Evolutionary conservation across 176 grass and related monocot species (phyloP).

Genomic region (Oryza brachyantha): DNA sequence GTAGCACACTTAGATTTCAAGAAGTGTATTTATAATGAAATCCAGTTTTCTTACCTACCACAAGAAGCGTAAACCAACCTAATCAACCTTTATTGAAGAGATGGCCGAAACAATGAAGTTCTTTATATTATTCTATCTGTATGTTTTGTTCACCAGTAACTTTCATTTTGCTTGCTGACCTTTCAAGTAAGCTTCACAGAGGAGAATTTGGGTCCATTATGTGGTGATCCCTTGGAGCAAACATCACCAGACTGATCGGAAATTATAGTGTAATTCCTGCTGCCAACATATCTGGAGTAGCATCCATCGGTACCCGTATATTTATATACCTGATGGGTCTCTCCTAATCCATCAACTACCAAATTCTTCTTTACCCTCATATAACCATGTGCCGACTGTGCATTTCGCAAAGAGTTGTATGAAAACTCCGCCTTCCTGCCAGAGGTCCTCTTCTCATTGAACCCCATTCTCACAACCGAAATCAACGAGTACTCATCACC

Average conservation of each 20-base stretch:
- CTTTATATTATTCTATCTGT: not conserved
- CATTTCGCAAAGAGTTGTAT: slow-evolving; percentile 49
- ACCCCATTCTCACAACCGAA: slow-evolving; percentile 30
- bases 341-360: slow-evolving; percentile 48
- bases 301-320: slow-evolving; percentile 57
- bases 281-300: slow-evolving; percentile 69
- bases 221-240: slow-evolving; percentile 39
- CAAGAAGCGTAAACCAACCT: slow-evolving; percentile 4
- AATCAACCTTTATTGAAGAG: slow-evolving; percentile 17
- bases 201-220: not conserved
- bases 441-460: slow-evolving; percentile 39
- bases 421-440: slow-evolving; percentile 18
- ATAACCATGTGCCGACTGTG: slow-evolving; percentile 36
- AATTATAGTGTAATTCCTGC: slow-evolving; percentile 63
- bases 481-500: slow-evolving; percentile 45
- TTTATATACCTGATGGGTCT: slow-evolving; percentile 58
- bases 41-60: slow-evolving; percentile 18
- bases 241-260: slow-evolving; percentile 36
- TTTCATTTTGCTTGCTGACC: slow-evolving; percentile 17
- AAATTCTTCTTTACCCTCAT: slow-evolving; percentile 73
- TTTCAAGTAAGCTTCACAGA: not conserved
- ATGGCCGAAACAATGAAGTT: not conserved
- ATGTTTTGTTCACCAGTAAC: slow-evolving; percentile 18
- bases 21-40: slow-evolving; percentile 12
- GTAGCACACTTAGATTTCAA: not conserved